Evolutionary conservation across 2,329 filamentous ascomycete genomes (phyloP).

Genomic region (Tolypocladium nubicola): DNA sequence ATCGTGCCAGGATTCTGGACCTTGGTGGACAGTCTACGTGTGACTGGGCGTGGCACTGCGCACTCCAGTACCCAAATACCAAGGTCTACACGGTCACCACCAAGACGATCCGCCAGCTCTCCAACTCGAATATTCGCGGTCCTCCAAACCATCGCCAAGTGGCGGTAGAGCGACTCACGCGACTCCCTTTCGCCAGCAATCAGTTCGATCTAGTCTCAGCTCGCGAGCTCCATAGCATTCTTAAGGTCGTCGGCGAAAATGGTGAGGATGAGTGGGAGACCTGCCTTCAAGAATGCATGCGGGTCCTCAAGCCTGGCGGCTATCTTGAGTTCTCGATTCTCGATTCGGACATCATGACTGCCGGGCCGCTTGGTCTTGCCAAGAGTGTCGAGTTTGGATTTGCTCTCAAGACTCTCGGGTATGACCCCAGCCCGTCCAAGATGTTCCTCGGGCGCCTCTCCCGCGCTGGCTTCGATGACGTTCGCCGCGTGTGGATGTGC

Average conservation of each 20-base stretch:
- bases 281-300: constrained; percentile 76
- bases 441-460: constrained; percentile 66
- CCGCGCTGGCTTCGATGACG: constrained; percentile 65
- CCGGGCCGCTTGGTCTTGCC: constrained; percentile 67
- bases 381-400: constrained; percentile 89
- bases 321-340: constrained; percentile 86
- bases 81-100: constrained; percentile 84
- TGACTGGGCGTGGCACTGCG: constrained; percentile 94
- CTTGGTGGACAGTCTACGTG: constrained; percentile 75
- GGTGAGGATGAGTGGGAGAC: constrained; percentile 78
- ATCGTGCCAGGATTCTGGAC: constrained; percentile 65
- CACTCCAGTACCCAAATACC: constrained; percentile 72
- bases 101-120: constrained; percentile 57
- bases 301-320: constrained; percentile 85
- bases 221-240: constrained; percentile 71
- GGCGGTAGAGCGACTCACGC: constrained; percentile 64
- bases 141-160: constrained; percentile 82
- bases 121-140: constrained; percentile 67
- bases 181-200: constrained; percentile 73
- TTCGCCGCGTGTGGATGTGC: constrained; percentile 81
- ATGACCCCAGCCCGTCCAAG: constrained; percentile 77
- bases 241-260: constrained; percentile 62
- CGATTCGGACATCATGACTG: constrained; percentile 82
- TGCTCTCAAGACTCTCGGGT: constrained; percentile 78
- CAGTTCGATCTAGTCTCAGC: constrained; percentile 91